Conservation (phyloP, 805 yeast species). For the Schwanniomyces pseudopolymorphus region DNA sequence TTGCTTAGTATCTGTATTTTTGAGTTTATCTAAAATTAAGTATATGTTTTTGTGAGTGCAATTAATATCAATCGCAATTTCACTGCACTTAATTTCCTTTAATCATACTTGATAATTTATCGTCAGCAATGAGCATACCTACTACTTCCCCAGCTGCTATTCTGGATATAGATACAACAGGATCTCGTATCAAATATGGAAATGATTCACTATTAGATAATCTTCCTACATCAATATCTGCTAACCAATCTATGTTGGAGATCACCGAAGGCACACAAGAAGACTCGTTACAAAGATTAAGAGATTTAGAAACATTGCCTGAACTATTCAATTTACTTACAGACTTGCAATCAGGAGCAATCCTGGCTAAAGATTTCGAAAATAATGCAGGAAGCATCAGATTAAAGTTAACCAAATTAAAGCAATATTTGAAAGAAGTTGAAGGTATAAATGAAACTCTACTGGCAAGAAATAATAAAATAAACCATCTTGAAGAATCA, state of each 20-base stretch:
- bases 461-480: constrained; percentile 21
- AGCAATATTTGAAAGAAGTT: constrained; percentile 31
- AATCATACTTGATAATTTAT: background rate
- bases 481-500: constrained; percentile 20
- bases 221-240: background rate
- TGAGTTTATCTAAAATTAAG: background rate
- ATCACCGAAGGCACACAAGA: background rate
- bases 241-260: background rate
- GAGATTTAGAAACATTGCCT: constrained; percentile 34
- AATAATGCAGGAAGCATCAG: constrained; percentile 40
- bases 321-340: constrained; percentile 36
- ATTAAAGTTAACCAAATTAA: constrained; percentile 30
- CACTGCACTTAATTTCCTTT: background rate
- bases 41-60: background rate
- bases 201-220: background rate
- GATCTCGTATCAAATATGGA: background rate
- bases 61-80: background rate
- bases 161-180: background rate
- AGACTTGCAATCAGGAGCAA: constrained; percentile 32
- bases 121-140: background rate
- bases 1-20: background rate
- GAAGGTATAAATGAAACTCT: constrained; percentile 40
- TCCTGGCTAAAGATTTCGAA: constrained; percentile 42
- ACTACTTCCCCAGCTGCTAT: background rate
- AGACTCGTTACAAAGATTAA: constrained; percentile 20